Evolutionary conservation across 768 basidiomycete species (phyloP).

Genomic region (Pholiota molesta): DNA sequence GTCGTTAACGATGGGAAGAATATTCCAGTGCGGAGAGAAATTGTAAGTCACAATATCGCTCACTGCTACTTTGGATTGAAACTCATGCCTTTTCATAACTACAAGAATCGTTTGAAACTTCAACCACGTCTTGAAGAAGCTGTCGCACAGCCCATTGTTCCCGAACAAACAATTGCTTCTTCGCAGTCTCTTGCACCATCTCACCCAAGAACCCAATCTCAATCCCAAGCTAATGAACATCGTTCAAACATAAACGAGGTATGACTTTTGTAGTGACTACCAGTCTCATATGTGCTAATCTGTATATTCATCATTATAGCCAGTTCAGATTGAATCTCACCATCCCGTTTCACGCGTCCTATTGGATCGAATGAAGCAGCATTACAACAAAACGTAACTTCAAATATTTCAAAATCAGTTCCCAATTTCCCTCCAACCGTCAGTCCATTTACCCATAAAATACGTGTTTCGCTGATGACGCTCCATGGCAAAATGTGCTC

Average conservation of each 20-base stretch:
- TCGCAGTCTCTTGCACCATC: not conserved
- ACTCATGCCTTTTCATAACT: not conserved
- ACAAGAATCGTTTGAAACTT: slow-evolving; percentile 23
- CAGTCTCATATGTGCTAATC: not conserved
- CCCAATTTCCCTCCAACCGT: not conserved
- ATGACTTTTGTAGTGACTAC: not conserved
- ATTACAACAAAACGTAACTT: not conserved
- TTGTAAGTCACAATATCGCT: slow-evolving; percentile 16
- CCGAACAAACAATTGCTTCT: not conserved
- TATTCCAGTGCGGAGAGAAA: slow-evolving; percentile 20
- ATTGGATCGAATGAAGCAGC: not conserved
- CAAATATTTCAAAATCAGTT: not conserved
- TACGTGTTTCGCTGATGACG: not conserved
- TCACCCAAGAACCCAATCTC: not conserved
- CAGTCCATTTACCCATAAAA: not conserved
- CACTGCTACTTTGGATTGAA: not conserved
- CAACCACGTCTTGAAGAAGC: slow-evolving; percentile 14
- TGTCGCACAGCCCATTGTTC: not conserved
- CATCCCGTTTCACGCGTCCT: not conserved
- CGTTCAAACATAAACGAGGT: not conserved
- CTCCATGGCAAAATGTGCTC: not conserved
- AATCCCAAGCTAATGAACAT: not conserved
- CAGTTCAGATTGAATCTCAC: not conserved
- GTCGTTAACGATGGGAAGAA: slow-evolving; percentile 5
- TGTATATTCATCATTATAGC: not conserved